Conservation (phyloP, 106 monocot species). For the Acorus calamus region DNA sequence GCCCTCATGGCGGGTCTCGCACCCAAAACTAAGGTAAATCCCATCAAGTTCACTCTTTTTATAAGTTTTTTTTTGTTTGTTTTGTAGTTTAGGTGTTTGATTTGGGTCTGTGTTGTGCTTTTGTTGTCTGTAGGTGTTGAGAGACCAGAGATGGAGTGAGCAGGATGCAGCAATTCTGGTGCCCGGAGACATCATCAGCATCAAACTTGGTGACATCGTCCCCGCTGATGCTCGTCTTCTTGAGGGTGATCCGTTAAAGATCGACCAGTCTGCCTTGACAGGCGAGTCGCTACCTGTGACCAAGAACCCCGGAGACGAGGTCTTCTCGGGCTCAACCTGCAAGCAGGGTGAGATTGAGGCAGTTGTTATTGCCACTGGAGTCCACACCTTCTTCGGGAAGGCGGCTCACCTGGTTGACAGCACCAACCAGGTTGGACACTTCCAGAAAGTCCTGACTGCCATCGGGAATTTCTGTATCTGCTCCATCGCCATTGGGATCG, state of each 20-base stretch:
- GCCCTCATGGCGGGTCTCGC: constrained; percentile 55
- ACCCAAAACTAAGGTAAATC: constrained; percentile 46
- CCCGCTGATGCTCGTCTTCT: constrained; percentile 61
- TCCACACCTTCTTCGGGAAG: constrained; percentile 51
- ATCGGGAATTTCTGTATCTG: constrained; percentile 70
- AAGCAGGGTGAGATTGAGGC: constrained; percentile 54
- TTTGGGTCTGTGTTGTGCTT: no score
- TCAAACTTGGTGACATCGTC: constrained; percentile 53
- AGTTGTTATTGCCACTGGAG: constrained; percentile 37
- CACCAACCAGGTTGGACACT: constrained; percentile 52
- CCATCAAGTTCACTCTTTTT: neutral
- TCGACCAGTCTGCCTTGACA: constrained; percentile 44
- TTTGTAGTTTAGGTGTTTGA: neutral
- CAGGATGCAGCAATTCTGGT: constrained; percentile 44
- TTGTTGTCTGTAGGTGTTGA: constrained; percentile 24
- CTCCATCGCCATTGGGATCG: constrained; percentile 44
- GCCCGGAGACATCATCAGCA: constrained; percentile 54
- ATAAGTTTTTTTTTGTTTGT: neutral
- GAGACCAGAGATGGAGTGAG: constrained; percentile 46
- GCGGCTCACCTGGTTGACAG: constrained; percentile 46
- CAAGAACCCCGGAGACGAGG: constrained; percentile 23
- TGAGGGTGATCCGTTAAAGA: constrained; percentile 50
- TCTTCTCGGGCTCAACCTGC: constrained; percentile 46
- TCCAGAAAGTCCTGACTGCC: constrained; percentile 59
- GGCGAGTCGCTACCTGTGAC: constrained; percentile 45